phyloP scores from a whole-genome alignment of 2,329 filamentous ascomycete genomes.

The Laburnicola sp. region DNA sequence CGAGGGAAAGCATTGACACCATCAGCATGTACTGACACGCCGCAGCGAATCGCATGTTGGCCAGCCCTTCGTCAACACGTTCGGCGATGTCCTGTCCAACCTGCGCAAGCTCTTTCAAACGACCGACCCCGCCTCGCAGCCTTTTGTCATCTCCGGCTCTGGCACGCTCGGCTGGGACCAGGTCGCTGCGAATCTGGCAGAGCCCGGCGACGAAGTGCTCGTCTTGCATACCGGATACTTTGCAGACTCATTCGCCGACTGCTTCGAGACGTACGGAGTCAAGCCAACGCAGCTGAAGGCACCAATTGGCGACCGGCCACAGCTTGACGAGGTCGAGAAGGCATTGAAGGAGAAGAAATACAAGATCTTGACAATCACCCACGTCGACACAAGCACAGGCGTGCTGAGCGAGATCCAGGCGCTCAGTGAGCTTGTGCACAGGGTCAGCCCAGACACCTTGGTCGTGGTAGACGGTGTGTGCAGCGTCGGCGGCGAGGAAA shows the following conservation, averaged over 20 bases:
- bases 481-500: constrained; percentile 94
- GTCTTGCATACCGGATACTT: constrained; percentile 98
- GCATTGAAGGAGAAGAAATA: constrained; percentile 88
- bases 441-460: constrained; percentile 86
- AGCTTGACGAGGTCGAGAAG: constrained; percentile 83
- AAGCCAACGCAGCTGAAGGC: constrained; percentile 88
- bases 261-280: constrained; percentile 86
- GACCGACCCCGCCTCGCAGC: constrained; percentile 77
- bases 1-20: background rate
- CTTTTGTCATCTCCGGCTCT: constrained; percentile 90
- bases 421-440: constrained; percentile 78
- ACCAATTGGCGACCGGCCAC: constrained; percentile 82
- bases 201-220: constrained; percentile 85
- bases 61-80: constrained; percentile 82
- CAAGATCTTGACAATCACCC: constrained; percentile 92
- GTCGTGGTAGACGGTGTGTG: constrained; percentile 95
- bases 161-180: constrained; percentile 97
- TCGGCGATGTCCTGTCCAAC: constrained; percentile 85
- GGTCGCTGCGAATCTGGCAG: constrained; percentile 88
- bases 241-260: constrained; percentile 90
- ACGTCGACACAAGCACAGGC: constrained; percentile 96
- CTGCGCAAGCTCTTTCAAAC: constrained; percentile 95
- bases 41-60: constrained; percentile 90
- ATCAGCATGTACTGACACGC: background rate
- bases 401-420: constrained; percentile 89